phyloP scores from a whole-genome alignment of 2,329 filamentous ascomycete genomes.

The Xylaria sp. region DNA sequence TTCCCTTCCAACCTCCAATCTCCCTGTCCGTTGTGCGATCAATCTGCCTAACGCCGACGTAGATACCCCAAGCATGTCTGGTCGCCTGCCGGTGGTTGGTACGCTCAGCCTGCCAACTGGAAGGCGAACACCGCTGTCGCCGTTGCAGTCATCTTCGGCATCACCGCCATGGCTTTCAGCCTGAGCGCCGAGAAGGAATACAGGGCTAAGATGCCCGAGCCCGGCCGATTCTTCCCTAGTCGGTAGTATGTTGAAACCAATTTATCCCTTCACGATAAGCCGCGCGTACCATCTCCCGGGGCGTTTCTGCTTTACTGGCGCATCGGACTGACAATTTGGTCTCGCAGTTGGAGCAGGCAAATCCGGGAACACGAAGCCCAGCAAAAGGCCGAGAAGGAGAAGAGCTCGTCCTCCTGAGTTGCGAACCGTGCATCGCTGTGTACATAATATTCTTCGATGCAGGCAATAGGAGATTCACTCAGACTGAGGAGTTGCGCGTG shows the following conservation, averaged over 20 bases:
- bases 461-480: conserved; percentile 13
- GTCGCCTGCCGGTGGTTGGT: conserved; percentile 98
- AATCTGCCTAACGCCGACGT: conserved; percentile 10
- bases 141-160: conserved; percentile 60
- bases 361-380: conserved; percentile 42
- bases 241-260: conserved; percentile 60
- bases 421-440: conserved; percentile 8
- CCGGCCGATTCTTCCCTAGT: conserved; percentile 75
- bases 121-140: conserved; percentile 81
- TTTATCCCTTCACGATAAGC: not conserved
- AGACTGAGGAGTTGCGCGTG: not conserved
- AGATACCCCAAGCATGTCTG: conserved; percentile 99
- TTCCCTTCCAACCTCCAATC: not conserved
- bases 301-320: not conserved
- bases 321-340: conserved; percentile 9
- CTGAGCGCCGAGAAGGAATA: conserved; percentile 68
- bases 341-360: conserved; percentile 40
- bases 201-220: conserved; percentile 72
- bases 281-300: not conserved
- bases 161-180: conserved; percentile 63
- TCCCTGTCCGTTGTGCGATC: not conserved
- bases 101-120: conserved; percentile 92
- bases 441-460: conserved; percentile 22
- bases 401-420: conserved; percentile 25
- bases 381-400: conserved; percentile 28